Evolutionary conservation across 2,329 filamentous ascomycete species (phyloP), one percentile per base, ranked within the genome.

Genomic region (Bretziella fagacearum): DNA sequence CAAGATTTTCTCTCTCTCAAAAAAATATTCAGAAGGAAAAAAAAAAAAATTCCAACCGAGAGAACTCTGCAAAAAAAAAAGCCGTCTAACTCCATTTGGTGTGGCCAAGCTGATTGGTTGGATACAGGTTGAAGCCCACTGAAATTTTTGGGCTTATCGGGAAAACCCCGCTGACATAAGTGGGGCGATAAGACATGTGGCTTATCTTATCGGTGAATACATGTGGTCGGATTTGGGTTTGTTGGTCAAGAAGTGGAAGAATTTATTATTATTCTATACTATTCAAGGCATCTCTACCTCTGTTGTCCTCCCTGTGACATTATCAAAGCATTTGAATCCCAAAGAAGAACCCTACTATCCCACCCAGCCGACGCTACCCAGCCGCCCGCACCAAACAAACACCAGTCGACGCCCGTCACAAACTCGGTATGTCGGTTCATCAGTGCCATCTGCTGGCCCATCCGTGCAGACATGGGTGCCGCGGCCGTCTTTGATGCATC

Each of bases 401-500:
- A 98, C 91, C 93, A 98, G 61, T 98, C 91, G 1, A 96, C 83
- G 6, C 91, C 91, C 3, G 86, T 94, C 7, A 82, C 86, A 57
- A 98, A 98, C 65, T 98, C 91, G 1, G 89, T 95, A 61, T 98
- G 91, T 15, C 77, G 67, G 49, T 84, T 86, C 87, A 98, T 95
- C 32, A 85, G 65, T 3, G 86, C 87, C 55, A 94, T 65, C 62
- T 94, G 79, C 20, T 71, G 66, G 1, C 83, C 84, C 33, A 77
- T 64, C 6, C 67, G 61, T 0, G 56, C 8, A 54, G 45, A 55
- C 52, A 60, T 44, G n/a, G 11, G 59, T 35, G 39, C 25, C 17
- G 15, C 6, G 15, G 37, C 62, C 55, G 56, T 63, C 3, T 61
- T 60, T 2, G 68, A 69, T 4, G 65, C 83, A 59, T 96, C 91